Conservation (phyloP, 768 basidiomycete genomes). For the Boletus vinaceobasis region DNA sequence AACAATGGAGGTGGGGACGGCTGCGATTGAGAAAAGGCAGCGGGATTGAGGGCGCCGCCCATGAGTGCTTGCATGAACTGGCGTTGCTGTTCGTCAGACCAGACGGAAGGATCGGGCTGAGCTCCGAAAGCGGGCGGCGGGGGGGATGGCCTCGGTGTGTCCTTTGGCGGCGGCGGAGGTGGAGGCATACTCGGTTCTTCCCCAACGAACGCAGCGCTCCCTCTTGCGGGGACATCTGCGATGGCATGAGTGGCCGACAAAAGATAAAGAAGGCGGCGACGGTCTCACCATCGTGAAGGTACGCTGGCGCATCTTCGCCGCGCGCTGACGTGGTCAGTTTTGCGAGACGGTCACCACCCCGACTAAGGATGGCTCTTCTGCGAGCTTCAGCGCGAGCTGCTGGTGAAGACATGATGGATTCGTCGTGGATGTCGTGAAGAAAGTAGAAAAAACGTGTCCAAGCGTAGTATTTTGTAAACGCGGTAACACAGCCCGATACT, state of each 20-base stretch:
- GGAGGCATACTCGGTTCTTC: constrained; percentile 33
- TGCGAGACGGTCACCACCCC: constrained; percentile 71
- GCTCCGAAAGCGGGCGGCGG: constrained; percentile 19
- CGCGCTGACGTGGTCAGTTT: constrained; percentile 75
- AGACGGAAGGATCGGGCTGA: constrained; percentile 53
- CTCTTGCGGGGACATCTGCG: constrained; percentile 13
- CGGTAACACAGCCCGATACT: background rate
- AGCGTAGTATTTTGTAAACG: background rate
- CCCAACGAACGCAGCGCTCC: constrained; percentile 34
- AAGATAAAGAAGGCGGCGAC: background rate
- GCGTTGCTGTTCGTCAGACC: constrained; percentile 66
- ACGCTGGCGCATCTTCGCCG: constrained; percentile 61
- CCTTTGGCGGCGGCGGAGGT: constrained; percentile 19
- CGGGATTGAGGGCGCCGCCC: constrained; percentile 32
- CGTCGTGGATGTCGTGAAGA: constrained; percentile 7
- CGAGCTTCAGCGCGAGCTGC: constrained; percentile 76
- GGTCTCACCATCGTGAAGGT: constrained; percentile 45
- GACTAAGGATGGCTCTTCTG: constrained; percentile 68
- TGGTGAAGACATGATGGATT: constrained; percentile 38
- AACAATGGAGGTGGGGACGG: background rate
- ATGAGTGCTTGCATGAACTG: constrained; percentile 69
- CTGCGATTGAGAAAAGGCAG: constrained; percentile 18
- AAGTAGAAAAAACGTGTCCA: constrained; percentile 6
- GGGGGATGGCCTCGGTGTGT: constrained; percentile 25
- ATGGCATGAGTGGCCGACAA: background rate